These are phyloP conservation scores for Byssothecium circinans DNA, from an alignment of 2,329 filamentous ascomycete genomes.

Conservation along the genomic window DNA sequence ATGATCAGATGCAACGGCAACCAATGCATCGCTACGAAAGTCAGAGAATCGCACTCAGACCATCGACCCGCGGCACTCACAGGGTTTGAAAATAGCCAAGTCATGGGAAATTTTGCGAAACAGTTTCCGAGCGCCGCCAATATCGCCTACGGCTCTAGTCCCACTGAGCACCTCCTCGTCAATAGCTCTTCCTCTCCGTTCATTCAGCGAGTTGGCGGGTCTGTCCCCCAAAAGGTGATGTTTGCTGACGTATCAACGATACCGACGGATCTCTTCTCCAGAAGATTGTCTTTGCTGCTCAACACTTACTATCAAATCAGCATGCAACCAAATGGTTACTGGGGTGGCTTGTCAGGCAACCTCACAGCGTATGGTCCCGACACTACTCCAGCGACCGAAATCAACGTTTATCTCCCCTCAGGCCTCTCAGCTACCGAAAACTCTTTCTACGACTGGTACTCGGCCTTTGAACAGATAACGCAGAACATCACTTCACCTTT, in stretches of 20 bases:
- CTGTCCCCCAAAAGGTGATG: background rate
- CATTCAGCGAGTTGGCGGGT: constrained; percentile 11
- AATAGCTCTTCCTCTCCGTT: constrained; percentile 26
- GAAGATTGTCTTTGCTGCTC: constrained; percentile 21
- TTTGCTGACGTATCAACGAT: constrained; percentile 20
- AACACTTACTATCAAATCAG: constrained; percentile 41
- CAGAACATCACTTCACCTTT: constrained; percentile 17
- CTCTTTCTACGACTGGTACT: constrained; percentile 22
- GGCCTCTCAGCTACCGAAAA: constrained; percentile 19
- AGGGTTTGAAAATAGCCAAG: constrained; percentile 17
- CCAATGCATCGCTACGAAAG: constrained; percentile 14
- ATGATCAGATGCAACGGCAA: constrained; percentile 15
- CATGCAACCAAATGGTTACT: constrained; percentile 24
- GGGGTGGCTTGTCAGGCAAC: constrained; percentile 24
- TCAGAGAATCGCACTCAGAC: constrained; percentile 23
- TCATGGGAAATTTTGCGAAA: constrained; percentile 8
- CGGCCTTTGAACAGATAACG: constrained; percentile 4
- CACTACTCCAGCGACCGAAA: constrained; percentile 22
- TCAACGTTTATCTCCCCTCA: constrained; percentile 23
- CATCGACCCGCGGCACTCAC: constrained; percentile 15
- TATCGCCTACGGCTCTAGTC: constrained; percentile 17
- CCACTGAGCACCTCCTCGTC: constrained; percentile 25
- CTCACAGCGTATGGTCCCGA: constrained; percentile 30
- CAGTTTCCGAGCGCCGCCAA: constrained; percentile 19
- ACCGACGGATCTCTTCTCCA: constrained; percentile 18